Percentiles rank a stretch among this genome's conserved stretches.
Conservation (phyloP, 2,329 filamentous ascomycete genomes). For the Trichoderma oligosporum region DNA sequence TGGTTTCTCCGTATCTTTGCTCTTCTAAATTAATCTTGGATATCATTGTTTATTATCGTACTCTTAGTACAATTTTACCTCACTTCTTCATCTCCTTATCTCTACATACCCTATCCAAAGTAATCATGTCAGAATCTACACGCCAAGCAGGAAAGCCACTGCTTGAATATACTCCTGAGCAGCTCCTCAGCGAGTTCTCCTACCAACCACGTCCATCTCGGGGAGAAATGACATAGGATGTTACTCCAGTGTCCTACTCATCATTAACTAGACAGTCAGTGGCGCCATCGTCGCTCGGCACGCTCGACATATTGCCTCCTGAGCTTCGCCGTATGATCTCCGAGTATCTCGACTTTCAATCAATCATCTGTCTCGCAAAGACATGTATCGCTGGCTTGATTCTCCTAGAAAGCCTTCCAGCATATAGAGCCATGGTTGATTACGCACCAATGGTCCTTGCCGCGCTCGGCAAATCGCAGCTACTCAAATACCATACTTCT, state of each 20-base stretch:
- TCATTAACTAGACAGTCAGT: background rate
- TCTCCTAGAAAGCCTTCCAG: slow-evolving; percentile 29
- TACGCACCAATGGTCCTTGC: slow-evolving; percentile 33
- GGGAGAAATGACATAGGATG: background rate
- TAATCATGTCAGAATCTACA: background rate
- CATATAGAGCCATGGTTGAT: slow-evolving; percentile 42
- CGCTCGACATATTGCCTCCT: slow-evolving; percentile 27
- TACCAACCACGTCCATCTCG: background rate
- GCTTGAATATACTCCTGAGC: background rate
- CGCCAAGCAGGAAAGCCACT: background rate
- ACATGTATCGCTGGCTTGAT: slow-evolving; percentile 27
- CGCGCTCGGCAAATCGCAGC: slow-evolving; percentile 26
- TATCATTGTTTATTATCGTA: background rate
- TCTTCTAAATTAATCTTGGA: background rate
- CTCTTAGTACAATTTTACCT: background rate
- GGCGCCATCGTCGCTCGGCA: slow-evolving; percentile 25
- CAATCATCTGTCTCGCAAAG: slow-evolving; percentile 30
- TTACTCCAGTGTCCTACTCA: background rate
- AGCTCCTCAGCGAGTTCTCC: background rate
- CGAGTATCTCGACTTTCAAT: slow-evolving; percentile 29
- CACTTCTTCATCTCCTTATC: background rate
- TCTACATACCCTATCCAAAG: background rate
- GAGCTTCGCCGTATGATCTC: slow-evolving; percentile 27
- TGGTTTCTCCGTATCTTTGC: background rate
- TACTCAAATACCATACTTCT: slow-evolving; percentile 26